Base-by-base conservation (phyloP, 768 basidiomycete genomes). In the Lentinula detonsa region DNA sequence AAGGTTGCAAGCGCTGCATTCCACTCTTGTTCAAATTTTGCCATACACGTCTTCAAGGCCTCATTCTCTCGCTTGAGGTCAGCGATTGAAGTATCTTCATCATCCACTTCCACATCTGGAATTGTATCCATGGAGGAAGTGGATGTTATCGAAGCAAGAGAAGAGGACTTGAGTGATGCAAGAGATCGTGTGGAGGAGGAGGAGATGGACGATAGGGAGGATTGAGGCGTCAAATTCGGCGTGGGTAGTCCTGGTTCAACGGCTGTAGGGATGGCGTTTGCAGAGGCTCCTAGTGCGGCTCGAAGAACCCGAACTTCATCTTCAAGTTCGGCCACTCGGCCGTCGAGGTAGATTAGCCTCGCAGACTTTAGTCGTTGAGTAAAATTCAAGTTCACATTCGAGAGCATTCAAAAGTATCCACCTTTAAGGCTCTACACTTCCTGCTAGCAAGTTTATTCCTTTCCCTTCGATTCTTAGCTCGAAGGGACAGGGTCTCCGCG, bases 301-400 rank as follows among this genome's bases (percentile, higher is more conserved):
- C 57, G 57, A 15, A 59, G 48, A 13, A 49, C 45, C 21, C 57
- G 43, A 21, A 59, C 57, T 23, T 59, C 57, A 18, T 59, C 57
- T 50, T 59, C 57, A 4, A 59, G 46, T 33, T 59, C 57, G 31
- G 57, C 57, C 13, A 59, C 57, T 39, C 57, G 57, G 33, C 35
- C 31, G 18, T 59, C 57, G 10, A 59, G 37, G 33, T 59, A 59
- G 15, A 45, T 33, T 16, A 59, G 34, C 33, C 57, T 59, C 18
- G 57, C 57, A 10, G 57, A 48, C 46, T 59, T 59, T 5, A 11
- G 46, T 48, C 46, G 46, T 48, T 48, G 18, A 48, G 46, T 8
- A 48, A 28, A 28, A 18, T 48, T n/a, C 18, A n/a, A 5, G 5
- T 43, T 15, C 42, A 43, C 1, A 48, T 18, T n/a, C 46, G 8